Conservation (phyloP, 805 yeast species). For the Diddensiella santjacobensis region DNA sequence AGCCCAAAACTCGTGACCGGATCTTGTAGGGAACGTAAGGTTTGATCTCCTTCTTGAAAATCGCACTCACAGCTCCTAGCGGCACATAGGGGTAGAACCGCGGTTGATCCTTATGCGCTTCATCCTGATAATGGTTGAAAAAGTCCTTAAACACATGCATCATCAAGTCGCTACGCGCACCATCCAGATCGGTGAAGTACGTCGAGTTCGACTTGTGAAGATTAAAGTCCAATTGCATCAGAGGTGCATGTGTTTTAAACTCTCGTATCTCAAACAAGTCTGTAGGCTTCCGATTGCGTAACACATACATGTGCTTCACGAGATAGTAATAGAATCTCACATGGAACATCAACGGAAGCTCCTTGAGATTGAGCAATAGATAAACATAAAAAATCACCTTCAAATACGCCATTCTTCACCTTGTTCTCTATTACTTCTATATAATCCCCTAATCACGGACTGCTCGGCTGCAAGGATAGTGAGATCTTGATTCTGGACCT, state of each 20-base stretch:
- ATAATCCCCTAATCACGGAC: too few relatives aligned
- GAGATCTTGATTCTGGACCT: too few relatives aligned
- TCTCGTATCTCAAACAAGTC: slow-evolving; percentile 41
- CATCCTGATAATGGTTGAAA: slow-evolving; percentile 43
- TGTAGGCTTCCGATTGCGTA: slow-evolving; percentile 18
- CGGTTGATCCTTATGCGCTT: neutral
- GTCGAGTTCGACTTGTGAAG: slow-evolving; percentile 86
- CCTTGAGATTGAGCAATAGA: slow-evolving; percentile 50
- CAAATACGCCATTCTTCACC: neutral
- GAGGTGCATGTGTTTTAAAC: slow-evolving; percentile 57
- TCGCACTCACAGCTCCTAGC: slow-evolving; percentile 65
- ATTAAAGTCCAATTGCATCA: slow-evolving; percentile 80
- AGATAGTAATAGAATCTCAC: slow-evolving; percentile 55
- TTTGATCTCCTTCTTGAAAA: slow-evolving; percentile 68
- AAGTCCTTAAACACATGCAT: slow-evolving; percentile 53
- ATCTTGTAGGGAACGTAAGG: slow-evolving; percentile 60
- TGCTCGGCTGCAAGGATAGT: too few relatives aligned
- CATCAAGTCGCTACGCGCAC: slow-evolving; percentile 66
- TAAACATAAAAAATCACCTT: slow-evolving; percentile 22
- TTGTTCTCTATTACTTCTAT: too few relatives aligned
- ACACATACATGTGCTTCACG: slow-evolving; percentile 40
- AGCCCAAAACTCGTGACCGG: slow-evolving; percentile 59
- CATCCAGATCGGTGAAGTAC: slow-evolving; percentile 76
- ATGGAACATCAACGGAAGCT: slow-evolving; percentile 64
- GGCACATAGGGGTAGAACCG: slow-evolving; percentile 50